phyloP scores from a whole-genome alignment of 495 filamentous ascomycete genomes.

The Xylaria cubensis region DNA sequence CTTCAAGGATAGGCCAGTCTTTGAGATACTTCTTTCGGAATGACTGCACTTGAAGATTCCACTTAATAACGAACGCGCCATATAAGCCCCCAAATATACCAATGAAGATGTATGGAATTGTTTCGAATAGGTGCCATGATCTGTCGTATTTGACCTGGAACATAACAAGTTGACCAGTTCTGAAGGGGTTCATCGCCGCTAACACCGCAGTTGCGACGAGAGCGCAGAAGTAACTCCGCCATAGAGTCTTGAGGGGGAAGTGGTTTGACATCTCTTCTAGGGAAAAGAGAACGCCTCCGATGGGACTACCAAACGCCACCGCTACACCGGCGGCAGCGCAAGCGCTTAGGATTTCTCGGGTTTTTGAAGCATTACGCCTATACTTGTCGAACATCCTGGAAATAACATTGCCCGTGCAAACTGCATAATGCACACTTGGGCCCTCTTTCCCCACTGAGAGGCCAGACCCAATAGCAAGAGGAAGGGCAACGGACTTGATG shows the following conservation, averaged over 20 bases:
- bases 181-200: conserved; percentile 95
- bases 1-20: conserved; percentile 86
- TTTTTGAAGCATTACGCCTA: conserved; percentile 90
- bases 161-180: conserved; percentile 99
- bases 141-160: conserved; percentile 97
- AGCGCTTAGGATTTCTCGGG: conserved; percentile 91
- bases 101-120: conserved; percentile 89
- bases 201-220: conserved; percentile 93
- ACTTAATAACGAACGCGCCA: conserved; percentile 97
- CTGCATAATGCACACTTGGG: conserved; percentile 96
- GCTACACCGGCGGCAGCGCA: conserved; percentile 95
- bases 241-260: conserved; percentile 97
- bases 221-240: conserved; percentile 98
- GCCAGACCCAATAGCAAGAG: conserved; percentile 92
- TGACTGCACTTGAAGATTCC: conserved; percentile 89
- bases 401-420: conserved; percentile 97
- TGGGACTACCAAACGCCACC: conserved; percentile 96
- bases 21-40: conserved; percentile 95
- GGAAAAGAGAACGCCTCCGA: conserved; percentile 95
- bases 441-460: conserved; percentile 97
- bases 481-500: conserved; percentile 92
- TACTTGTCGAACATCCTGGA: conserved; percentile 94
- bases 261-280: conserved; percentile 99
- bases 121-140: conserved; percentile 96
- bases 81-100: conserved; percentile 95